phyloP scores from a whole-genome alignment of 768 basidiomycete genomes.

The Phylloporus sp. region DNA sequence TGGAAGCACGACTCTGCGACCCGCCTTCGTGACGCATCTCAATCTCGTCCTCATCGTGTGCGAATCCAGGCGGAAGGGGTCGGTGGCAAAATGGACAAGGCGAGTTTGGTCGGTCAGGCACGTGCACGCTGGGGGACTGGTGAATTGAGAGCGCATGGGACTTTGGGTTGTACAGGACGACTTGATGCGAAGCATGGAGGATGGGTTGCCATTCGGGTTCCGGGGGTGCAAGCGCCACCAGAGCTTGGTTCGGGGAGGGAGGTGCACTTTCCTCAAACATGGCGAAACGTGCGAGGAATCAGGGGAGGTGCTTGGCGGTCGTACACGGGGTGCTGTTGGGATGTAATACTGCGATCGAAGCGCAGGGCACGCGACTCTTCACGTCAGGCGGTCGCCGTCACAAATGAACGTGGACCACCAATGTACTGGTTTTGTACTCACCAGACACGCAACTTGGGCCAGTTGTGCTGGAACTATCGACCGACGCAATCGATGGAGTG shows the following conservation, averaged over 20 bases:
- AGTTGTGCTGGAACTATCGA: neutral
- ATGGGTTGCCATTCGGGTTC: slow-evolving; percentile 68
- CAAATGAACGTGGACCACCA: neutral
- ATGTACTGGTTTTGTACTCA: neutral
- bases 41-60: slow-evolving; percentile 22
- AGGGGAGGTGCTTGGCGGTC: neutral
- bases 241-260: slow-evolving; percentile 29
- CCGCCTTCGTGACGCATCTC: slow-evolving; percentile 36
- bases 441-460: too few species aligned
- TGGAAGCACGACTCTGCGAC: slow-evolving; percentile 53
- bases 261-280: slow-evolving; percentile 32
- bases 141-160: slow-evolving; percentile 77
- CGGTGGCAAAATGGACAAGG: slow-evolving; percentile 76
- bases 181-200: slow-evolving; percentile 76
- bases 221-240: slow-evolving; percentile 22
- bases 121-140: slow-evolving; percentile 23
- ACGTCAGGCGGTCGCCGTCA: slow-evolving; percentile 1
- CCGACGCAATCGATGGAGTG: too few species aligned
- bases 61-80: slow-evolving; percentile 45
- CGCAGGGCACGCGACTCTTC: slow-evolving; percentile 2
- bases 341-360: slow-evolving; percentile 1
- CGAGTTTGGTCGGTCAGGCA: slow-evolving; percentile 23
- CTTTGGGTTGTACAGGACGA: slow-evolving; percentile 82
- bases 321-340: slow-evolving; percentile 1
- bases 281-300: neutral